Evolutionary conservation across 495 filamentous ascomycete genomes (phyloP).

Genomic region (Penicillium goetzii): DNA sequence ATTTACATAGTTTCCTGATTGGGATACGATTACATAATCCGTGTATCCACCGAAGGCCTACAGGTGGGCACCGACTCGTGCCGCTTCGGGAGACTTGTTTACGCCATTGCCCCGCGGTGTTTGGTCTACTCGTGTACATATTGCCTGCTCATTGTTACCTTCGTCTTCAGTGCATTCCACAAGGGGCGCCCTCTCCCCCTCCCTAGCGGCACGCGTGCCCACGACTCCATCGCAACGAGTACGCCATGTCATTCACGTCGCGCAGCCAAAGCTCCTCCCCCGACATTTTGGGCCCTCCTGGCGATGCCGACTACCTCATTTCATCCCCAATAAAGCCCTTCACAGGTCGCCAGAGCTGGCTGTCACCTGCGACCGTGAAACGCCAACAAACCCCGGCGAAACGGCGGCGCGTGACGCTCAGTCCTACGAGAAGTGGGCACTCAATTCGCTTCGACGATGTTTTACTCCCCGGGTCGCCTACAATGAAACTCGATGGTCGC

Average conservation of each 20-base stretch:
- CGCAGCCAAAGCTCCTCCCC: constrained; percentile 50
- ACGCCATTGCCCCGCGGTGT: constrained; percentile 37
- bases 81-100: constrained; percentile 47
- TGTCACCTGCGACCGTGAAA: constrained; percentile 43
- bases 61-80: constrained; percentile 20
- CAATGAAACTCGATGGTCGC: constrained; percentile 40
- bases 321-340: constrained; percentile 51
- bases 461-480: constrained; percentile 46
- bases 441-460: constrained; percentile 53
- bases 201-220: constrained; percentile 35
- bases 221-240: constrained; percentile 28
- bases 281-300: constrained; percentile 51
- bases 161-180: constrained; percentile 26
- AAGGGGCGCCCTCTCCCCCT: constrained; percentile 28
- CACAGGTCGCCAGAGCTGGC: constrained; percentile 46
- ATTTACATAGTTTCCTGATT: constrained; percentile 15
- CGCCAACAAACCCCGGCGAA: constrained; percentile 42
- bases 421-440: constrained; percentile 45
- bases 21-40: constrained; percentile 26
- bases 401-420: constrained; percentile 44
- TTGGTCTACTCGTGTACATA: constrained; percentile 16
- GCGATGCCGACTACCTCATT: constrained; percentile 50
- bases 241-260: constrained; percentile 38
- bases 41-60: background rate
- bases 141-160: constrained; percentile 8